Base-by-base conservation (phyloP, 176 grass and related monocot species). In the Triticum turgidum region DNA sequence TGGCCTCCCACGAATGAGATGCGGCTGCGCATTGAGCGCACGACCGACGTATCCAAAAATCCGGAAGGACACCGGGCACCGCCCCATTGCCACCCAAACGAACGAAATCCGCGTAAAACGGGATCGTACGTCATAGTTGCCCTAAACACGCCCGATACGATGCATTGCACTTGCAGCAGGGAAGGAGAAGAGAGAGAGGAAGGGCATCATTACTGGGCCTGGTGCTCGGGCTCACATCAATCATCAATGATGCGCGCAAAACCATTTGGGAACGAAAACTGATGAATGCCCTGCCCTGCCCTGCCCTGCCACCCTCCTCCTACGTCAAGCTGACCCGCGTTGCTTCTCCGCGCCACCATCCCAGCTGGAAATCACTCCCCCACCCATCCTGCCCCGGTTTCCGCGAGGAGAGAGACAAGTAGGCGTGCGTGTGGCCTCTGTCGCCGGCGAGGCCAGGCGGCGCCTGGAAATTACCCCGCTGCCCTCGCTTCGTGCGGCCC, bases 281-380 rank as follows among this genome's bases (percentile, higher is more conserved):
- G 14, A 59, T 61, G 33, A 30, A 30, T 25, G 73, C 64, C 17
- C 74, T 83, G 76, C 9, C 44, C 42, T 47, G 42, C 42, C 0
- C 17, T 56, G 17, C 54, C 18, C 56, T 83, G 76, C 14, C 80
- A 42, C n/a, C 56, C 58, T 15, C 17, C 58, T 15, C 73, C 79
- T 15, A 87, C 89, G 89, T 87, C 89, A 91, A 80, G 85, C 84
- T 87, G 89, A 87, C 56, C 80, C 13, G 9, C 33, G 41, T 85
- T 65, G 87, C 88, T 27, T 76, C 78, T 70, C 71, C 20, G 65
- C 66, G 42, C 58, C 85, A 78, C 73, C 83, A 65, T 78, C 30
- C 52, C 73, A 76, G 22, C 77, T 76, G 52, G 76, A 58, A 37
- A 20, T 90, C 71, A 85, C 83, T 66, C 32, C 72, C 78, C 76